Percentiles rank a stretch among this genome's conserved stretches.
These are phyloP conservation scores for Fusarium verrucosum DNA, from an alignment of 2,329 filamentous ascomycete genomes.

Conservation along the genomic window DNA sequence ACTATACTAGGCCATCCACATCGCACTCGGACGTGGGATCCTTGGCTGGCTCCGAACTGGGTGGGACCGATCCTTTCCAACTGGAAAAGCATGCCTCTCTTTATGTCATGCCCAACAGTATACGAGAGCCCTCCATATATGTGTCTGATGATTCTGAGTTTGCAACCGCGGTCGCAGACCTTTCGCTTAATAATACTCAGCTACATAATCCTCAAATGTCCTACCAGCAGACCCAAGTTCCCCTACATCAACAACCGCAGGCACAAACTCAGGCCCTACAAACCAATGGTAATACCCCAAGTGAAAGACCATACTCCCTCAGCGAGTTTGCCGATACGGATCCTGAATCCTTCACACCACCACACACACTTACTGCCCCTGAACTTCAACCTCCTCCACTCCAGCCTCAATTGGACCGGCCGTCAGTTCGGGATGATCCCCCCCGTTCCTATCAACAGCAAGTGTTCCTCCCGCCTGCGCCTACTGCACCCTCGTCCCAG, in stretches of 20 bases:
- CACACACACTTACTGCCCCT: slow-evolving; percentile 44
- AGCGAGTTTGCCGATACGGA: slow-evolving; percentile 55
- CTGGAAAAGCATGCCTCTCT: slow-evolving; percentile 70
- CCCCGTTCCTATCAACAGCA: slow-evolving; percentile 23
- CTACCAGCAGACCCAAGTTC: slow-evolving; percentile 35
- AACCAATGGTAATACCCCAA: slow-evolving; percentile 26
- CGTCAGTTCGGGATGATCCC: slow-evolving; percentile 26
- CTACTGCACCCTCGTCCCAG: slow-evolving; percentile 58
- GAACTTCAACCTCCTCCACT: slow-evolving; percentile 36
- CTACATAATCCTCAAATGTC: slow-evolving; percentile 29
- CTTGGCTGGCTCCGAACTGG: slow-evolving; percentile 64
- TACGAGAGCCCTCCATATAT: slow-evolving; percentile 67
- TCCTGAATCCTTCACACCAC: slow-evolving; percentile 50
- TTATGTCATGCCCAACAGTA: slow-evolving; percentile 54
- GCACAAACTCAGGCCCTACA: slow-evolving; percentile 17
- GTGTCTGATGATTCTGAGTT: slow-evolving; percentile 67
- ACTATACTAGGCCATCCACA: slow-evolving; percentile 65
- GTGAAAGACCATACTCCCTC: slow-evolving; percentile 50
- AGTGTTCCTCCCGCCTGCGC: slow-evolving; percentile 47
- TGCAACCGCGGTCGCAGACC: slow-evolving; percentile 50
- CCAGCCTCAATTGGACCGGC: slow-evolving; percentile 38
- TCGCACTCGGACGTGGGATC: slow-evolving; percentile 68
- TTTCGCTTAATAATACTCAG: slow-evolving; percentile 41
- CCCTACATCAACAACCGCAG: slow-evolving; percentile 21
- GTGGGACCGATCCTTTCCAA: slow-evolving; percentile 67